Conservation (phyloP, 2,329 filamentous ascomycete genomes). For the Shiraia bambusicola region DNA sequence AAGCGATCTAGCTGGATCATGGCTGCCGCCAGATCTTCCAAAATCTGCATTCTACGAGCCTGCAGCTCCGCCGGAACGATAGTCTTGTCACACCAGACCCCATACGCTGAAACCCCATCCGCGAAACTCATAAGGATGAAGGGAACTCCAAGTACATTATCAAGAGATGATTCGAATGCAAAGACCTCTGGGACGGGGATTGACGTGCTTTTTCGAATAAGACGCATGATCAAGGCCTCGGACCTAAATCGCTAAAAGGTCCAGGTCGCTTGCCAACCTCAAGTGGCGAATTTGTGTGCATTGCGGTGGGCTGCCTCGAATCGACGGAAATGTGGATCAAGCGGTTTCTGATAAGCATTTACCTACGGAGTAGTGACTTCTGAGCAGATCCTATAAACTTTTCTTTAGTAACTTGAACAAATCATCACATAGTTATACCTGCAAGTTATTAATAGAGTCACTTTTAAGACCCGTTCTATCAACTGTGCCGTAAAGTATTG, state of each 20-base stretch:
- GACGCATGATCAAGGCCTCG: conserved; percentile 4
- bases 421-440: too few species aligned
- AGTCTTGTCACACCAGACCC: conserved; percentile 12
- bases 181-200: conserved; percentile 12
- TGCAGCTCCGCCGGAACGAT: neutral
- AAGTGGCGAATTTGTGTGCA: neutral
- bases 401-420: too few species aligned
- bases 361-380: too few species aligned
- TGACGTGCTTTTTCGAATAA: conserved; percentile 2
- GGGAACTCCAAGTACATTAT: conserved; percentile 15
- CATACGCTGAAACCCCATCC: conserved; percentile 1
- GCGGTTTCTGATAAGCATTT: too few species aligned
- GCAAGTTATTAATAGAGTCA: too few species aligned
- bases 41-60: conserved; percentile 6
- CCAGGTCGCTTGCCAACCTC: neutral
- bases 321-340: neutral
- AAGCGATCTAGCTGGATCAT: conserved; percentile 6
- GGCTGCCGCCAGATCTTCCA: conserved; percentile 6
- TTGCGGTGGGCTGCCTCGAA: neutral
- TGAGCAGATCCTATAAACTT: too few species aligned
- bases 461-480: too few species aligned
- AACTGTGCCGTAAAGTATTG: too few species aligned
- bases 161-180: conserved; percentile 11
- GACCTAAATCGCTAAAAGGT: conserved; percentile 1
- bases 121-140: conserved; percentile 13